Conservation (phyloP, 768 basidiomycete species). For the Mycena albidolilacea region DNA sequence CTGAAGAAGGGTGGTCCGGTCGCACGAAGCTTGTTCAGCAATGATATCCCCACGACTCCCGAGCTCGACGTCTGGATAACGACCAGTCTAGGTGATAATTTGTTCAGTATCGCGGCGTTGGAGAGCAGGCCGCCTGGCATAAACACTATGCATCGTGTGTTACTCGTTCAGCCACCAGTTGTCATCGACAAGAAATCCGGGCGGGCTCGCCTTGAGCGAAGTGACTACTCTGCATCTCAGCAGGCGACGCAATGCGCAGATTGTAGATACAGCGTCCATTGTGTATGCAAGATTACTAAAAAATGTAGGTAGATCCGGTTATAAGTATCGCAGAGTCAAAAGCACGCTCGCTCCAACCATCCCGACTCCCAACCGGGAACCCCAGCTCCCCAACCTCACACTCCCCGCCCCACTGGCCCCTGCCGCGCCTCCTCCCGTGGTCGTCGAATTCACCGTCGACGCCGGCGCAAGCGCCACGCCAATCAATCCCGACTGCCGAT, state of each 20-base stretch:
- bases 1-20: too few relatives aligned
- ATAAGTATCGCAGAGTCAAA: conserved; percentile 23
- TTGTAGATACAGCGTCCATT: conserved; percentile 18
- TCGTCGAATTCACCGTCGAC: conserved; percentile 35
- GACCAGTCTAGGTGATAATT: too few relatives aligned
- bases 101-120: too few relatives aligned
- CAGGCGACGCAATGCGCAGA: neutral
- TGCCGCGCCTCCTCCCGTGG: conserved; percentile 13
- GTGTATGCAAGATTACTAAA: conserved; percentile 14
- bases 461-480: conserved; percentile 18
- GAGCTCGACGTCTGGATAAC: too few relatives aligned
- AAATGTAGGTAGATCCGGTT: conserved; percentile 10
- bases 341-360: conserved; percentile 14
- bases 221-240: too few relatives aligned
- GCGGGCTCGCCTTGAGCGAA: too few relatives aligned
- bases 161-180: too few relatives aligned
- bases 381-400: neutral
- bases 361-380: conserved; percentile 10
- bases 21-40: too few relatives aligned
- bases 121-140: too few relatives aligned
- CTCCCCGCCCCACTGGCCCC: conserved; percentile 13
- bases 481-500: conserved; percentile 35
- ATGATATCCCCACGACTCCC: too few relatives aligned
- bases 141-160: too few relatives aligned
- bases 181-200: too few relatives aligned